Percentiles rank a stretch among this genome's conserved stretches.
phyloP scores from a whole-genome alignment of 2,329 filamentous ascomycete species.

The Colletotrichum sp. region DNA sequence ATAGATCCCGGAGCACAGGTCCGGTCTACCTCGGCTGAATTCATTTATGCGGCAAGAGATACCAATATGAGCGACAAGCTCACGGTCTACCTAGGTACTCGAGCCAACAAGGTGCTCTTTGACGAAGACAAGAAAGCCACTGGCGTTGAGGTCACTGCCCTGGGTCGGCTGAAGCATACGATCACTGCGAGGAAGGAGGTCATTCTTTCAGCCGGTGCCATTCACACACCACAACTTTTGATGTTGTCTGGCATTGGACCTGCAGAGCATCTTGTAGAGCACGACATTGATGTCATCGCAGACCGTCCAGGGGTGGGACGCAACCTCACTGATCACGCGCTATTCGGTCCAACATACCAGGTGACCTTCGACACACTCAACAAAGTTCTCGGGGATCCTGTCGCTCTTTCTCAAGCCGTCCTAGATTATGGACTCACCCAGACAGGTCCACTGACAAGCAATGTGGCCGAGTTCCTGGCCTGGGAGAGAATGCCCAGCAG shows the following conservation, averaged over 20 bases:
- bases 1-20: slow-evolving; percentile 29
- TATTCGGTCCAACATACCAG: slow-evolving; percentile 7
- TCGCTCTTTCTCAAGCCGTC: neutral
- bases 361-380: slow-evolving; percentile 23
- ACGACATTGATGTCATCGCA: slow-evolving; percentile 46
- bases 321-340: slow-evolving; percentile 74
- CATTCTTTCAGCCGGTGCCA: slow-evolving; percentile 1
- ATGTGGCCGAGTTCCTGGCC: slow-evolving; percentile 20
- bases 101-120: slow-evolving; percentile 52
- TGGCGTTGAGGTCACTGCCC: slow-evolving; percentile 38
- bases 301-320: slow-evolving; percentile 77
- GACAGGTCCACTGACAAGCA: slow-evolving; percentile 10
- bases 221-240: slow-evolving; percentile 12
- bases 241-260: slow-evolving; percentile 44
- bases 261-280: slow-evolving; percentile 37
- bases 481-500: slow-evolving; percentile 35
- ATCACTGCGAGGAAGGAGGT: slow-evolving; percentile 12
- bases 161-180: slow-evolving; percentile 11
- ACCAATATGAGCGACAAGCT: slow-evolving; percentile 34
- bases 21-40: slow-evolving; percentile 39
- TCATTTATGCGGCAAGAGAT: slow-evolving; percentile 34
- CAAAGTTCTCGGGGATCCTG: neutral
- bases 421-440: neutral
- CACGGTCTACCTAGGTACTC: slow-evolving; percentile 42
- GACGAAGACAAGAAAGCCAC: slow-evolving; percentile 41